Conservation (phyloP, 169 alveolate species). For the Pseudocohnilembus persalinus region DNA sequence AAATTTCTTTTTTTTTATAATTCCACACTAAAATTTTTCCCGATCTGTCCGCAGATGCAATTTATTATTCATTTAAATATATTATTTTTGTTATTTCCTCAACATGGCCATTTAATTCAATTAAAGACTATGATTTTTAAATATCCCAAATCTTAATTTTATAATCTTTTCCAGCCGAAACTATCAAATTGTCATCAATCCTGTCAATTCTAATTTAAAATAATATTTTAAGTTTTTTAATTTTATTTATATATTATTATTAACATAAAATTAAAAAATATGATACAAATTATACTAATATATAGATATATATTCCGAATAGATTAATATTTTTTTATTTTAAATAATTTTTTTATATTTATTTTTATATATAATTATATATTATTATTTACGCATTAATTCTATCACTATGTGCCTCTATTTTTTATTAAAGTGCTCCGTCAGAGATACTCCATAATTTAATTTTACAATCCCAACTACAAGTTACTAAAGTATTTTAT, state of each 20-base stretch:
- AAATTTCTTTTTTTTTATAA: neutral
- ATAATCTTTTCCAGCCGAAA: neutral
- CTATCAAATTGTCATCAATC: neutral
- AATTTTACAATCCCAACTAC: neutral
- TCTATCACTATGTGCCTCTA: neutral
- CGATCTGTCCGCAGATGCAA: neutral
- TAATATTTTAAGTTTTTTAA: too few species aligned
- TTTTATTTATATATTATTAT: too few species aligned
- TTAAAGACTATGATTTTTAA: too few species aligned
- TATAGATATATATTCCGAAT: too few species aligned
- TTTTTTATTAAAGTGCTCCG: neutral
- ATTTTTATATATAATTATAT: too few species aligned
- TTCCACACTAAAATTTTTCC: neutral
- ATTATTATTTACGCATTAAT: neutral
- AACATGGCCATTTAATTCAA: neutral
- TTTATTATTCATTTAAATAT: too few species aligned
- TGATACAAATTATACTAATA: too few species aligned
- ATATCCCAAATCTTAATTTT: neutral
- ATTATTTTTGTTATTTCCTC: neutral
- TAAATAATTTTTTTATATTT: too few species aligned
- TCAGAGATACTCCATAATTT: neutral
- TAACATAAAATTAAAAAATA: too few species aligned
- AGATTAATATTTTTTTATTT: too few species aligned
- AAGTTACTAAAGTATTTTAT: neutral
- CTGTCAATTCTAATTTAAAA: neutral